Evolutionary conservation across 139 green algal genomes (phyloP).

Genomic region (Pleodorina starrii): DNA sequence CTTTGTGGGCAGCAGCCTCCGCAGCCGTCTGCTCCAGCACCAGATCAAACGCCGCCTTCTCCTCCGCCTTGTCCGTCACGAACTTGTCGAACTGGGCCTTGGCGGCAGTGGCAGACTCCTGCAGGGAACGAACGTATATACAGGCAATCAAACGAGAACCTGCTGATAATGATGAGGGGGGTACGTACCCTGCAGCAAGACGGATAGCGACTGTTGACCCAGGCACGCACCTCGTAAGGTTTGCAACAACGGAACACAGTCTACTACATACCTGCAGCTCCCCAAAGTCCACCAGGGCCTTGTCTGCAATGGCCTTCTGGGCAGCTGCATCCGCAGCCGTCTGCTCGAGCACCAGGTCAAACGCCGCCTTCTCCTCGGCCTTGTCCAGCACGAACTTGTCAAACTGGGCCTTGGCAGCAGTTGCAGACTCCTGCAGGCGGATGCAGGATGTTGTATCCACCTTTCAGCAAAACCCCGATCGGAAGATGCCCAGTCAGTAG

Average conservation of each 20-base stretch:
- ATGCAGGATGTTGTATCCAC: too few relatives aligned
- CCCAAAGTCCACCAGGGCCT: conserved; percentile 19
- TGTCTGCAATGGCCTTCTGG: conserved; percentile 17
- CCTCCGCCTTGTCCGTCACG: conserved; percentile 25
- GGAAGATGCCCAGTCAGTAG: too few relatives aligned
- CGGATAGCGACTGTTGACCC: too few relatives aligned
- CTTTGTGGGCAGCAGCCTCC: not conserved
- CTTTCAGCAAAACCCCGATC: too few relatives aligned
- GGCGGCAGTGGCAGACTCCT: not conserved
- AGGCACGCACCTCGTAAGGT: too few relatives aligned
- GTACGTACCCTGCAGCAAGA: too few relatives aligned
- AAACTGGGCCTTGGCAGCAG: conserved; percentile 28
- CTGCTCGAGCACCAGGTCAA: conserved; percentile 28
- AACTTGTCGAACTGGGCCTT: conserved; percentile 50
- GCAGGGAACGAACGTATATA: too few relatives aligned
- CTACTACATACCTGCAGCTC: conserved; percentile 39
- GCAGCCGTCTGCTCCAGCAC: not conserved
- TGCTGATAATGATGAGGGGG: too few relatives aligned
- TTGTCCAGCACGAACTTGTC: conserved; percentile 36
- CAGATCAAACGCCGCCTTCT: conserved; percentile 42
- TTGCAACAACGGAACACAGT: too few relatives aligned
- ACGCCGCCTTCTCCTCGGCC: conserved; percentile 38
- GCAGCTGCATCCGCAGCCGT: not conserved
- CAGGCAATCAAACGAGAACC: too few relatives aligned
- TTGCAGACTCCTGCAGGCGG: not conserved